Conservation (phyloP, 352 stramenopile species). For the Pythium biforme region DNA sequence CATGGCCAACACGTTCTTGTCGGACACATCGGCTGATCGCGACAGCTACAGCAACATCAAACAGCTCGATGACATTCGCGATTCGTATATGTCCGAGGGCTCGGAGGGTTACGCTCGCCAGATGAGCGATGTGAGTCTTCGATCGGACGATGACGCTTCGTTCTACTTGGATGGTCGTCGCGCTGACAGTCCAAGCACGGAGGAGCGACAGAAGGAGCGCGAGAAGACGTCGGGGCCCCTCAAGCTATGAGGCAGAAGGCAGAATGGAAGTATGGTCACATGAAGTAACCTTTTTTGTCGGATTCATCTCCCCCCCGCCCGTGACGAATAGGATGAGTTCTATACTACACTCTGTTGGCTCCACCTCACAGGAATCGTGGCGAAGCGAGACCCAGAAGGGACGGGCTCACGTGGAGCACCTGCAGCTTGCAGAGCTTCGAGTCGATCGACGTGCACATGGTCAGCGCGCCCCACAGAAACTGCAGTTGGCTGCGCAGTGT, state of each 20-base stretch:
- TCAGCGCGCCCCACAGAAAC: conserved; percentile 59
- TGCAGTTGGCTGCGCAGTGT: conserved; percentile 42
- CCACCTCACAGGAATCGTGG: conserved; percentile 40
- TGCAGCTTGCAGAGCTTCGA: conserved; percentile 62
- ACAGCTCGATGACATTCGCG: conserved; percentile 27
- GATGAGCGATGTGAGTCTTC: conserved; percentile 40
- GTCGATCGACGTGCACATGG: conserved; percentile 72
- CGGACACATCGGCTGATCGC: background rate
- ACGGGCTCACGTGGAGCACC: conserved; percentile 56
- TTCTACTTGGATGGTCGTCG: conserved; percentile 52
- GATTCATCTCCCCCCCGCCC: background rate
- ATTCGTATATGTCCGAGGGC: conserved; percentile 51
- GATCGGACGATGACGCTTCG: conserved; percentile 56
- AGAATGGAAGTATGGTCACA: background rate
- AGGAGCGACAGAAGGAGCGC: conserved; percentile 17
- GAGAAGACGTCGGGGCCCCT: conserved; percentile 20
- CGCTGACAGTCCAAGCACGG: conserved; percentile 8
- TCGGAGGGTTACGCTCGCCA: conserved; percentile 15
- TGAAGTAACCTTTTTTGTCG: background rate
- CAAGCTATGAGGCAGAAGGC: conserved; percentile 12
- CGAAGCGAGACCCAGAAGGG: conserved; percentile 70
- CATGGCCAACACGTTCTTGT: conserved; percentile 1
- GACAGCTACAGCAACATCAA: conserved; percentile 28
- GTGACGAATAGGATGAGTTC: background rate
- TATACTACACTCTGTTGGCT: background rate